Evolutionary conservation across 2,329 filamentous ascomycete genomes (phyloP).

Genomic region (Beauveria sp.): DNA sequence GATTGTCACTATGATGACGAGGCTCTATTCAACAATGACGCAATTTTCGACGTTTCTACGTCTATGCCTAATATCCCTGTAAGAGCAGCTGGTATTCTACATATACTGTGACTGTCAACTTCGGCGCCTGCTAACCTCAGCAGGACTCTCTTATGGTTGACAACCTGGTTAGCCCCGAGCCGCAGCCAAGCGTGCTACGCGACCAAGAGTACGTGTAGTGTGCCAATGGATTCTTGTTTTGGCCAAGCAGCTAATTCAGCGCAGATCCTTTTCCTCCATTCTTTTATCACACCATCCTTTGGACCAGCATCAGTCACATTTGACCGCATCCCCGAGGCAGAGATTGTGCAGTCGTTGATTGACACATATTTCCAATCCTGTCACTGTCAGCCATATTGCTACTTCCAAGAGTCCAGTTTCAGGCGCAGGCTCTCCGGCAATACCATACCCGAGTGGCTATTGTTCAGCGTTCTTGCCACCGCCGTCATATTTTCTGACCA

Average conservation of each 20-base stretch:
- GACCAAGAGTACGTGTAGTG: not conserved
- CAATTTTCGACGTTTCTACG: not conserved
- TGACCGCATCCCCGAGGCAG: not conserved
- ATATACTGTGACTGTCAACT: not conserved
- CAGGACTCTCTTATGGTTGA: not conserved
- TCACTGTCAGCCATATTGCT: not conserved
- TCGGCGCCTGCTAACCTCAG: not conserved
- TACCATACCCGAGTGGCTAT: not conserved
- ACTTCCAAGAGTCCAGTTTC: not conserved
- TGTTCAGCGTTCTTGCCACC: not conserved
- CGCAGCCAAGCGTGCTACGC: not conserved
- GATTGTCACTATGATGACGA: not conserved
- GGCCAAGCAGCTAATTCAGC: not conserved
- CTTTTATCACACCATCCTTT: not conserved
- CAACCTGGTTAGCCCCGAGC: not conserved
- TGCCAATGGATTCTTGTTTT: not conserved
- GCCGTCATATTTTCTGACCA: not conserved
- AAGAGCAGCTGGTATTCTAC: not conserved
- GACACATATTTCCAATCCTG: not conserved
- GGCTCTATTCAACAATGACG: not conserved
- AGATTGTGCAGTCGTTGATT: not conserved
- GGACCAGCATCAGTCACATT: not conserved
- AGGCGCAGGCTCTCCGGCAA: not conserved
- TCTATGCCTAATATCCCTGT: not conserved
- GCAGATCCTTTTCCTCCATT: not conserved